Conservation (phyloP, 78 protist genomes). For the Speleostelium caveatum region DNA sequence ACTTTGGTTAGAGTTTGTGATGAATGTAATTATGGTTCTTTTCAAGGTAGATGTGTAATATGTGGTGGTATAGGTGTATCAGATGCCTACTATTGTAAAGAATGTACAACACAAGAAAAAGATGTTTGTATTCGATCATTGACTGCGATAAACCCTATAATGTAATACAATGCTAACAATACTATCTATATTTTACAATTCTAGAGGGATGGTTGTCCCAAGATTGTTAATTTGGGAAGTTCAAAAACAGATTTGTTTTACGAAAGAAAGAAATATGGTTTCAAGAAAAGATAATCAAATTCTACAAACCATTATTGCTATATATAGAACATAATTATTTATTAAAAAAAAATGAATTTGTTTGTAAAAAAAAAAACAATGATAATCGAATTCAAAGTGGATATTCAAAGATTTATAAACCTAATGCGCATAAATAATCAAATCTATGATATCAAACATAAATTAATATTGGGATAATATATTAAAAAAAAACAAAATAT, state of each 20-base stretch:
- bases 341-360: too few species aligned
- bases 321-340: too few species aligned
- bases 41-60: slow-evolving; percentile 91
- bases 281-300: slow-evolving; percentile 81
- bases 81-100: slow-evolving; percentile 97
- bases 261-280: slow-evolving; percentile 94
- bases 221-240: slow-evolving; percentile 93
- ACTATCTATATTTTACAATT: background rate
- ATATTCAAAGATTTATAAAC: too few species aligned
- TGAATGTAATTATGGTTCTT: slow-evolving; percentile 97
- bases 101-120: slow-evolving; percentile 94
- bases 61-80: slow-evolving; percentile 94
- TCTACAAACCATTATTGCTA: too few species aligned
- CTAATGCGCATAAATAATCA: too few species aligned
- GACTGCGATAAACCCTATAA: background rate
- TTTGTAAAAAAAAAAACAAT: too few species aligned
- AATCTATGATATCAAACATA: too few species aligned
- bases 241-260: slow-evolving; percentile 93
- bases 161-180: background rate
- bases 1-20: slow-evolving; percentile 95
- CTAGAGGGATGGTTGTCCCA: slow-evolving; percentile 97
- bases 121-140: slow-evolving; percentile 77
- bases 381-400: too few species aligned
- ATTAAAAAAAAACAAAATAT: too few species aligned
- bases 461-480: too few species aligned